These are phyloP conservation scores for Hemerocallis citrina DNA, from an alignment of 106 monocot species.

Conservation along the genomic window DNA sequence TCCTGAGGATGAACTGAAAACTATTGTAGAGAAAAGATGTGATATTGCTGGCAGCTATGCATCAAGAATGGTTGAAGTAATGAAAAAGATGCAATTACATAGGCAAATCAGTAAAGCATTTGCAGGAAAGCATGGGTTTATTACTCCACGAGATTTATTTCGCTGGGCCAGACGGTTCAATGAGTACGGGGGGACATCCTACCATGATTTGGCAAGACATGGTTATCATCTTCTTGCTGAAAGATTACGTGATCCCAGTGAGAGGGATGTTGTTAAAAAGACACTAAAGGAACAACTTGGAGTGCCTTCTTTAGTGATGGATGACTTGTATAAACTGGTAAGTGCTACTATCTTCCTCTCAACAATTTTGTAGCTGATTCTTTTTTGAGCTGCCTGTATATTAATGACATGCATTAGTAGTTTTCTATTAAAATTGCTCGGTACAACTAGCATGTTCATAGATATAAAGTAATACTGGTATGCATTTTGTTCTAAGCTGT, in stretches of 20 bases:
- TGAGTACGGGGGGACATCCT: conserved; percentile 55
- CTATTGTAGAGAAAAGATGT: conserved; percentile 62
- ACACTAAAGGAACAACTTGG: conserved; percentile 36
- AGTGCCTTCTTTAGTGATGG: conserved; percentile 33
- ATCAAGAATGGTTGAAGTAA: conserved; percentile 67
- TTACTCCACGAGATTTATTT: conserved; percentile 87
- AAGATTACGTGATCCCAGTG: conserved; percentile 73
- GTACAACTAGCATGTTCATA: no score
- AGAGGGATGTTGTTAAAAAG: conserved; percentile 60
- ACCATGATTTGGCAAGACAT: conserved; percentile 67
- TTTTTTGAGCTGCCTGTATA: not conserved
- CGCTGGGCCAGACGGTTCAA: conserved; percentile 72
- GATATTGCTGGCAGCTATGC: conserved; percentile 59
- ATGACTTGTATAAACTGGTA: conserved; percentile 55
- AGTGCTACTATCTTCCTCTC: not conserved
- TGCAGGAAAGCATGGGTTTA: conserved; percentile 95
- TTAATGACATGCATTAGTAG: not conserved
- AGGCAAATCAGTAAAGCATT: conserved; percentile 85
- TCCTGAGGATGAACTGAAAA: conserved; percentile 71
- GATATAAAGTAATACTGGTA: no score
- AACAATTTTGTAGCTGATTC: no score
- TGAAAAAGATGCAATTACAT: conserved; percentile 80
- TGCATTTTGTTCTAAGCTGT: no score
- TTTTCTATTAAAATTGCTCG: no score
- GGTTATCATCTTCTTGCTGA: conserved; percentile 91